Percentiles rank a stretch among this genome's conserved stretches.
Conservation (phyloP, 1,284 basidiomycete species). For the Cryptococcus sp. region DNA sequence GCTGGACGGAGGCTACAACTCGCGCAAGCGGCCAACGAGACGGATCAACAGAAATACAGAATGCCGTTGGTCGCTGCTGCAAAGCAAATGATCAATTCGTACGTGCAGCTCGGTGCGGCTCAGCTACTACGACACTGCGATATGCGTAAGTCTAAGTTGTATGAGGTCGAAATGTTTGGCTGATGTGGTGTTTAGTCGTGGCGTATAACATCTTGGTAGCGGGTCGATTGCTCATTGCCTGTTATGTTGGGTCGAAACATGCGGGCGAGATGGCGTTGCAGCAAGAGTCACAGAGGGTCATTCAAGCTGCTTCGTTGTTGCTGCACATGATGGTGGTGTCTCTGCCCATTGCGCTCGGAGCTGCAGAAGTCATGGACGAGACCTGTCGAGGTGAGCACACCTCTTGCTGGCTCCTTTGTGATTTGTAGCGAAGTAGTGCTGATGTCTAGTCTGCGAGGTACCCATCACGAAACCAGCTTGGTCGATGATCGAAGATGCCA, state of each 20-base stretch:
- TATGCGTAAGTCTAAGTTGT: constrained; percentile 1
- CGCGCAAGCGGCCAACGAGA: neutral
- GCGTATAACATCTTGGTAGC: constrained; percentile 3
- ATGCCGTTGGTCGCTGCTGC: neutral
- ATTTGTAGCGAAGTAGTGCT: too few relatives aligned
- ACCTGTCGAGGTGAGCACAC: neutral
- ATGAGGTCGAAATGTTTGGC: neutral
- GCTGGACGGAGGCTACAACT: neutral
- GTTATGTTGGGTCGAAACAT: constrained; percentile 2
- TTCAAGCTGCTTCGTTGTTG: neutral
- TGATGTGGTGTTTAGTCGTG: neutral
- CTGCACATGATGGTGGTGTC: constrained; percentile 5
- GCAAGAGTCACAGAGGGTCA: constrained; percentile 1
- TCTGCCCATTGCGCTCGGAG: neutral
- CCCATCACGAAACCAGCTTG: constrained; percentile 3
- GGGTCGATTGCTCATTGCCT: constrained; percentile 1
- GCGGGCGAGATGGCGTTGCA: constrained; percentile 1
- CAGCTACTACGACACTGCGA: constrained; percentile 3
- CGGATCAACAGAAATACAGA: neutral
- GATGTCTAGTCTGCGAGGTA: constrained; percentile 1
- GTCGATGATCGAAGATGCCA: constrained; percentile 5
- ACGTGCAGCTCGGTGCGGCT: constrained; percentile 2
- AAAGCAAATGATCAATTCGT: constrained; percentile 3
- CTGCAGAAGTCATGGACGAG: constrained; percentile 2
- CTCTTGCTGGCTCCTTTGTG: neutral